Evolutionary conservation across 2,329 filamentous ascomycete species (phyloP).

Genomic region (Neocatenulostroma microsporum): DNA sequence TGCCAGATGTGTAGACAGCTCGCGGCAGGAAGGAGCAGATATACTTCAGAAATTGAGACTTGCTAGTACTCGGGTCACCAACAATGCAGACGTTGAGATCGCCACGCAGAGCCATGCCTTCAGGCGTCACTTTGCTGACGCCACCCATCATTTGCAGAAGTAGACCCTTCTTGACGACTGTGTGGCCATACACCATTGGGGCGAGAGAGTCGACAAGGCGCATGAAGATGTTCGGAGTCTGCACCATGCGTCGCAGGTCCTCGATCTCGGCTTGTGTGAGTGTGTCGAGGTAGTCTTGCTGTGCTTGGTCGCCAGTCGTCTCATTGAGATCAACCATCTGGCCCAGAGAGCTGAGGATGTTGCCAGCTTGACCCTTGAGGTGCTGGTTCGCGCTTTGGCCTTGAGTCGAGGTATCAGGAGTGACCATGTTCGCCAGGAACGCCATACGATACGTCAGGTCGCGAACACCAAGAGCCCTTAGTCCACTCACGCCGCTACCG

Average conservation of each 20-base stretch:
- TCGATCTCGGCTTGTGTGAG: conserved; percentile 83
- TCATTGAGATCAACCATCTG: conserved; percentile 61
- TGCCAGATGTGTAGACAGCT: conserved; percentile 94
- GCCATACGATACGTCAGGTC: conserved; percentile 92
- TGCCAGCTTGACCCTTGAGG: conserved; percentile 64
- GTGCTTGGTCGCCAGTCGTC: conserved; percentile 72
- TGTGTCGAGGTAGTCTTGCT: conserved; percentile 77
- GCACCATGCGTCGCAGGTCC: conserved; percentile 86
- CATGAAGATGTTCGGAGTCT: conserved; percentile 90
- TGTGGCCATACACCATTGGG: conserved; percentile 94
- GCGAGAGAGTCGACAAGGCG: conserved; percentile 88
- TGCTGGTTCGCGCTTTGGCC: conserved; percentile 62
- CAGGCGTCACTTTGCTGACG: conserved; percentile 81
- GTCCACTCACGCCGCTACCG: conserved; percentile 73
- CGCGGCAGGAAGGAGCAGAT: conserved; percentile 94
- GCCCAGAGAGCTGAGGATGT: conserved; percentile 78
- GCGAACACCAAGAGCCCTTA: conserved; percentile 87
- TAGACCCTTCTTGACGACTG: conserved; percentile 94
- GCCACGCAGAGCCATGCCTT: conserved; percentile 91
- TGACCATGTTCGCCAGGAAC: conserved; percentile 96
- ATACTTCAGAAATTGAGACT: conserved; percentile 97
- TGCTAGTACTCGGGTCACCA: conserved; percentile 91
- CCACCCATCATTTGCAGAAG: conserved; percentile 93
- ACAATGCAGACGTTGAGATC: conserved; percentile 99
- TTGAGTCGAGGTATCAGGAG: conserved; percentile 72